Evolutionary conservation across 1,284 basidiomycete species (phyloP), one percentile per base, ranked within the genome.

Genomic region (Leccinum solheimii): DNA sequence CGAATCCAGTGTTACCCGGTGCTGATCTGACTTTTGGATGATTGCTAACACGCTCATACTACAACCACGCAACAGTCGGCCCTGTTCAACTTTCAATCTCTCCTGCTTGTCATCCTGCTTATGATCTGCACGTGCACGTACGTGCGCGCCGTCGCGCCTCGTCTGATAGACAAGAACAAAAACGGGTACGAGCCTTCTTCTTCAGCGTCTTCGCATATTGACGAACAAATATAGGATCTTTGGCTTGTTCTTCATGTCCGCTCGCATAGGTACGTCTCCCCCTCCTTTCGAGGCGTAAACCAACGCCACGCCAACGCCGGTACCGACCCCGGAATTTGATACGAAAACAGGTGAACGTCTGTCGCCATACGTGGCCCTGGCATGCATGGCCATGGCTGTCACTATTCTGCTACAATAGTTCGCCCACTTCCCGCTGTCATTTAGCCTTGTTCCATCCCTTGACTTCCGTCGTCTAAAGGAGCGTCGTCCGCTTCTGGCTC

Each of bases 121-220:
- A 82, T 92, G 73, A 95, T 98, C 64, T 99, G 97, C 80, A 98
- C 97, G 51, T 98, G 95, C 81, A 97, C 97, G 3, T 99, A 99
- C 75, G 84, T 97, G 16, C 88, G 97, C 59, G 90, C 94, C 0
- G 88, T 94, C 3, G 90, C 93, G 5, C 97, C 97, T 5, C 84
- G 91, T 26, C 79, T 99, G 7, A 84, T 99, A 30, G 97, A 99
- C 76, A 82, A 92, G 64, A 98, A 99, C 77, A 95, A 95, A 79
- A 84, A 94, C 76, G 97, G 97, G 96, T 95, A 68, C 71, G 43
- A 48, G 11, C 19, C 11, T 86, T 80, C 2, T 55, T 36, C 36
- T 45, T 21, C 23, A 32, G 55, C 52, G n/a, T 26, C 4, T 11
- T 21, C 10, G 19, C 19, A 16, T 38, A 5, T 51, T 56, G 61